phyloP scores from a whole-genome alignment of 768 basidiomycete species.

The Cystofilobasidium capitatum region DNA sequence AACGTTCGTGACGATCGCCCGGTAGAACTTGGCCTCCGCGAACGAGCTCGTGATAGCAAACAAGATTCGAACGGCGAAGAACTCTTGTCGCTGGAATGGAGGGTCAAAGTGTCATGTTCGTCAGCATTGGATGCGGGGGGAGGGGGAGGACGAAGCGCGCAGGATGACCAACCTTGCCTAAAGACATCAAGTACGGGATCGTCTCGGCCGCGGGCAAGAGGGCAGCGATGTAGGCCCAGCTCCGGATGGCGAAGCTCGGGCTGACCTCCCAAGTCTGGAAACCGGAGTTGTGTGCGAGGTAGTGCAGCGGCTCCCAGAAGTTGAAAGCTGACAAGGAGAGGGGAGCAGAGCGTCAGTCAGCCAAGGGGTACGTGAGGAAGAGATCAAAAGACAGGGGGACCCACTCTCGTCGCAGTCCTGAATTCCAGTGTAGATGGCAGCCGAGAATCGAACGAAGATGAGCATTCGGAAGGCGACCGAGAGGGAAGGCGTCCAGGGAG shows the following conservation, averaged over 20 bases:
- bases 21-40: constrained; percentile 74
- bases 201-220: constrained; percentile 56
- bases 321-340: constrained; percentile 65
- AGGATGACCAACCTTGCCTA: constrained; percentile 57
- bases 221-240: constrained; percentile 83
- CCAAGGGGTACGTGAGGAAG: background rate
- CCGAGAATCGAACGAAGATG: constrained; percentile 64
- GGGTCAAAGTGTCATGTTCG: background rate
- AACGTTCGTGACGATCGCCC: constrained; percentile 66
- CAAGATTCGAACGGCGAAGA: constrained; percentile 77
- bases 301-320: constrained; percentile 97
- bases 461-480: constrained; percentile 74
- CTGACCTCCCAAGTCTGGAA: constrained; percentile 99
- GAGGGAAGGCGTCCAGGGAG: constrained; percentile 78
- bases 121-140: background rate
- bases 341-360: constrained; percentile 14
- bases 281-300: constrained; percentile 69
- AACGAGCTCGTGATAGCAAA: constrained; percentile 63
- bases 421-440: constrained; percentile 91
- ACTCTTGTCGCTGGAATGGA: constrained; percentile 58
- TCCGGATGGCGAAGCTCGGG: constrained; percentile 79
- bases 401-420: constrained; percentile 95
- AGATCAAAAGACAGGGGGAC: background rate
- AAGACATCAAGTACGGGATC: constrained; percentile 41
- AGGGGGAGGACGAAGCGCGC: background rate